Conservation (phyloP, 2,329 filamentous ascomycete genomes). For the Didymellaceae sp. region DNA sequence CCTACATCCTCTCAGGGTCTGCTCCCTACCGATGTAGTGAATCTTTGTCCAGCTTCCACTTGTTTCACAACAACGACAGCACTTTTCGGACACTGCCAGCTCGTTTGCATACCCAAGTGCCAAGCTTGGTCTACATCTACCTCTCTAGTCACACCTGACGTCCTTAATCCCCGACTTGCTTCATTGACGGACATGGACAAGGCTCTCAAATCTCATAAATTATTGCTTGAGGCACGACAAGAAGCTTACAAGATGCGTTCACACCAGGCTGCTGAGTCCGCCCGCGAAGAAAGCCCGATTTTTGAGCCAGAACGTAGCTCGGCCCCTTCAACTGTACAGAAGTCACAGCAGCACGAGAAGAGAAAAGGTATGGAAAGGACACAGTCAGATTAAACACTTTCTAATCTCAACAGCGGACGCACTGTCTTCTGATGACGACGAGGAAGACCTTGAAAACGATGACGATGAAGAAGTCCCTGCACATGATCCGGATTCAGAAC, state of each 20-base stretch:
- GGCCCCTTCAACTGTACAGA: too few species aligned
- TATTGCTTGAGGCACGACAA: neutral
- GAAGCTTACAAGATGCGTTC: neutral
- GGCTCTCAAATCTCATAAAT: neutral
- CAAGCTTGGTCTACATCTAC: too few species aligned
- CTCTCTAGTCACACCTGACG: too few species aligned
- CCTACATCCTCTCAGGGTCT: neutral
- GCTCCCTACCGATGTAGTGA: too few species aligned
- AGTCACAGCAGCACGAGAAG: neutral
- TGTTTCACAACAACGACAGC: too few species aligned
- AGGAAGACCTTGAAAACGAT: conserved; percentile 2
- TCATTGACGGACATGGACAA: neutral
- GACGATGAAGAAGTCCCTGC: conserved; percentile 1
- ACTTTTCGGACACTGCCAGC: too few species aligned
- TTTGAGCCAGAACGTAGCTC: neutral
- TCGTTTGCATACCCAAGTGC: too few species aligned
- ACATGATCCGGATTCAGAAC: conserved; percentile 18
- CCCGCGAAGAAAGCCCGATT: neutral
- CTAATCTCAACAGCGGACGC: too few species aligned
- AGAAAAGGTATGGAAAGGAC: conserved; percentile 1
- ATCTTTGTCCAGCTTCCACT: too few species aligned
- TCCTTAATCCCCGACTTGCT: too few species aligned
- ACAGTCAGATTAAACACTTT: neutral
- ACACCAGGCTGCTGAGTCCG: neutral
- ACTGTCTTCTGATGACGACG: conserved; percentile 8